Conservation (phyloP, 2,329 filamentous ascomycete genomes). For the Talaromyces marneffei region DNA sequence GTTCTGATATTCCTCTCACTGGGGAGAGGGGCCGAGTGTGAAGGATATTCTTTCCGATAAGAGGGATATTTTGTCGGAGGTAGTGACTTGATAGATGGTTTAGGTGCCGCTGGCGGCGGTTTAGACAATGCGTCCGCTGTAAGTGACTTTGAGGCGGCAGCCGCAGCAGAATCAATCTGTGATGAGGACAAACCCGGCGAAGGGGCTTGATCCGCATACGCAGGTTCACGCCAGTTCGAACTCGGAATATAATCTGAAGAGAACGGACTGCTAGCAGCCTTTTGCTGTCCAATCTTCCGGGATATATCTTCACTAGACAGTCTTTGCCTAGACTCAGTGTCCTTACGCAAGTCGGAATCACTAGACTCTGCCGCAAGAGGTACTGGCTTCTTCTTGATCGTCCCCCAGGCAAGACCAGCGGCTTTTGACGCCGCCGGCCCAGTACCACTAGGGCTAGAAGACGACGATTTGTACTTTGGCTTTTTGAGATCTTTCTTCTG, state of each 20-base stretch:
- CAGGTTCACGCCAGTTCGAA: constrained; percentile 16
- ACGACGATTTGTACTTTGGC: constrained; percentile 38
- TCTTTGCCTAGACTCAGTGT: constrained; percentile 13
- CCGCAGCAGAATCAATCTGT: constrained; percentile 14
- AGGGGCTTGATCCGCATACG: constrained; percentile 6
- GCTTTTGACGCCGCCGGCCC: constrained; percentile 57
- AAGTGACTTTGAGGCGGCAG: constrained; percentile 1
- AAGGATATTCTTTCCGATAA: constrained; percentile 14
- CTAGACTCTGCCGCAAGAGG: constrained; percentile 16
- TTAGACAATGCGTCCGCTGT: background rate
- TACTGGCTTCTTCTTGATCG: constrained; percentile 11
- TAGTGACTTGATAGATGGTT: constrained; percentile 36
- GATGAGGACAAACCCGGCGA: background rate
- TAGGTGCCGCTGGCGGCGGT: constrained; percentile 12
- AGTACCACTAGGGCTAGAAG: constrained; percentile 35
- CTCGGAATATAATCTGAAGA: constrained; percentile 18
- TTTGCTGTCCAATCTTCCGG: constrained; percentile 5
- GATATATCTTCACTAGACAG: constrained; percentile 2
- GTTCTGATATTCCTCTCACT: constrained; percentile 1
- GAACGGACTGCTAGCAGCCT: background rate
- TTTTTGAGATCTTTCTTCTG: constrained; percentile 44
- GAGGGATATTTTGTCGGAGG: constrained; percentile 20
- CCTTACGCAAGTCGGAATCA: constrained; percentile 19
- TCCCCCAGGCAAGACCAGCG: constrained; percentile 57
- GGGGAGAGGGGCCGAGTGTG: background rate